These are phyloP conservation scores for Lentithecium fluviatile DNA, from an alignment of 495 filamentous ascomycete genomes.

Conservation along the genomic window DNA sequence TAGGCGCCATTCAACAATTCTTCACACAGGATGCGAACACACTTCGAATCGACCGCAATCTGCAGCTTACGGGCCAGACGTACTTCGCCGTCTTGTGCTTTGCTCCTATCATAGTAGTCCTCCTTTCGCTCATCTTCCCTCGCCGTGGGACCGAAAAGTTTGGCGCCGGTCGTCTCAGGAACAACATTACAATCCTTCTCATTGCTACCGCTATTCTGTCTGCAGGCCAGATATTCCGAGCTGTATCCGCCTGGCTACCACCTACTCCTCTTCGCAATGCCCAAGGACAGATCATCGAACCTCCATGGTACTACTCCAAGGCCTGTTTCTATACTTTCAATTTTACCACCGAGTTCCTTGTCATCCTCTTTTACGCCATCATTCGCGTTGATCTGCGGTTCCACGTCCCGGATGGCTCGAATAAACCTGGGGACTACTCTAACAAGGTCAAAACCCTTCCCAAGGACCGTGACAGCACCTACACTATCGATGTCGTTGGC, in stretches of 20 bases:
- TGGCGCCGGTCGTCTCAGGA: slow-evolving; percentile 35
- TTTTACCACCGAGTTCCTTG: slow-evolving; percentile 68
- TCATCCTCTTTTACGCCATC: slow-evolving; percentile 63
- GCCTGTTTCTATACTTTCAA: slow-evolving; percentile 68
- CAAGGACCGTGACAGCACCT: neutral
- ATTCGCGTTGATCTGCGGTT: slow-evolving; percentile 72
- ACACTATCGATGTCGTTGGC: slow-evolving; percentile 11
- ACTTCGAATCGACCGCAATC: slow-evolving; percentile 22
- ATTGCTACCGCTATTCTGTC: slow-evolving; percentile 23
- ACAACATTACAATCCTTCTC: slow-evolving; percentile 35
- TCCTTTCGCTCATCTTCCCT: slow-evolving; percentile 24
- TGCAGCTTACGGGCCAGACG: slow-evolving; percentile 32
- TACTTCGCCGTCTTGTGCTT: slow-evolving; percentile 37
- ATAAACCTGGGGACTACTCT: slow-evolving; percentile 20
- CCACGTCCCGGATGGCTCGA: slow-evolving; percentile 56
- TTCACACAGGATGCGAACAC: slow-evolving; percentile 35
- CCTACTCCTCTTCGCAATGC: slow-evolving; percentile 23
- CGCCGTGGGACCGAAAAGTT: slow-evolving; percentile 31
- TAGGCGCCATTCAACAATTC: slow-evolving; percentile 31
- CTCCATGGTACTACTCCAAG: slow-evolving; percentile 41
- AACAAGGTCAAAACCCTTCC: no score
- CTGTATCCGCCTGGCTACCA: slow-evolving; percentile 28
- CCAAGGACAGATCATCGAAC: slow-evolving; percentile 7
- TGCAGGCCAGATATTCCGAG: slow-evolving; percentile 35
- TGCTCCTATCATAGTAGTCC: slow-evolving; percentile 25